Percentiles rank a stretch among this genome's conserved stretches.
These are phyloP conservation scores for Kwoniella botswanensis DNA, from an alignment of 768 basidiomycete genomes.

Conservation along the genomic window DNA sequence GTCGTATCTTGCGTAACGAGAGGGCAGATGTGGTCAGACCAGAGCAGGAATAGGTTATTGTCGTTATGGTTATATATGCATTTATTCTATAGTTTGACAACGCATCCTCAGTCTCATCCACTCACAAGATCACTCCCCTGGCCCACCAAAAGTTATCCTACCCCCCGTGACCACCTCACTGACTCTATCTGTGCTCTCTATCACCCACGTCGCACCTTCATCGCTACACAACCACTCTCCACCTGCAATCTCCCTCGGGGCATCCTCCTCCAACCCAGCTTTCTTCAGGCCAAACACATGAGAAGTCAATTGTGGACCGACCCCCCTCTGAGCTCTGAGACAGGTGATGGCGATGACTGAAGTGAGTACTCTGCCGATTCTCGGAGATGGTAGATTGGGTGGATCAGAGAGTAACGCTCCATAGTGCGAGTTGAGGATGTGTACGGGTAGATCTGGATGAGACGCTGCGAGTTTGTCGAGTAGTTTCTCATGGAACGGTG, in stretches of 20 bases:
- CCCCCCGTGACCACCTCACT: conserved; percentile 70
- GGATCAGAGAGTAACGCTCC: conserved; percentile 59
- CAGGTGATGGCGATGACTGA: conserved; percentile 84
- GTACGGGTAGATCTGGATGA: conserved; percentile 86
- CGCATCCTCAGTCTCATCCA: neutral
- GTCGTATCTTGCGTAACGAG: conserved; percentile 2
- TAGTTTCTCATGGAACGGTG: conserved; percentile 86
- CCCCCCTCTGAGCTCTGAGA: conserved; percentile 79
- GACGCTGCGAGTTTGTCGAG: conserved; percentile 82
- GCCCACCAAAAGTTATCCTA: conserved; percentile 42
- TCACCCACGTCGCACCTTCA: conserved; percentile 86
- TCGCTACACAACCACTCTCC: conserved; percentile 79
- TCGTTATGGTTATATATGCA: neutral
- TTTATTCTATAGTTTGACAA: neutral
- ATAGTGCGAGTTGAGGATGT: conserved; percentile 60
- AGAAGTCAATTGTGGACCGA: conserved; percentile 83
- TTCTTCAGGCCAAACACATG: conserved; percentile 91
- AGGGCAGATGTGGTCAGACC: conserved; percentile 7
- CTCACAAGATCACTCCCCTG: neutral
- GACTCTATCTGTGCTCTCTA: conserved; percentile 80
- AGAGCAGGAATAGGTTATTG: conserved; percentile 3
- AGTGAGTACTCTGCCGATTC: conserved; percentile 75
- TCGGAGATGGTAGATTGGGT: conserved; percentile 3
- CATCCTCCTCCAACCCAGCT: conserved; percentile 65
- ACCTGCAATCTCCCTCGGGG: conserved; percentile 56